Base-by-base conservation (phyloP, 805 yeast species). In the Ogataea pini region DNA sequence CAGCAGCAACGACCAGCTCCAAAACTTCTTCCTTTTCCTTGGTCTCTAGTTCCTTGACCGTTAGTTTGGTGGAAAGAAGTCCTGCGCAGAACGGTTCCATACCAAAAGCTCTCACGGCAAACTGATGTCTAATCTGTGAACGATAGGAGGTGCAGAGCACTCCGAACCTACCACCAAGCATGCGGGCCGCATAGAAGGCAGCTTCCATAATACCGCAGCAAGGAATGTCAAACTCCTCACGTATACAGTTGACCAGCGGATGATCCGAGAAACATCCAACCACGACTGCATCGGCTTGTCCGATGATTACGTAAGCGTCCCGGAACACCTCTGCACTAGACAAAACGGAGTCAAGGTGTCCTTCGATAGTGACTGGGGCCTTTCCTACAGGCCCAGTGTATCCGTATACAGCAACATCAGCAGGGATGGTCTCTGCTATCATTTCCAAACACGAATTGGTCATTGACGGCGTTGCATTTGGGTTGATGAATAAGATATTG, bases 191-290 rank as follows among this genome's bases (percentile, higher is more conserved):
- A 52, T 67, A 67, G 17, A 67, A 54, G 4, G 62, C 69, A 1
- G 71, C 70, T 36, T 67, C 71, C 55, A 67, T 61, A 17, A 67
- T 67, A 1, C 71, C 71, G 50, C 68, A 61, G 7, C 55, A 53
- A 3, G 70, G 70, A 25, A 61, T 52, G 25, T 65, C 65, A 20
- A 67, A 67, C 52, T 67, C 71, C 48, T 66, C 71, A 28, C 70
- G 56, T 1, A 67, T 53, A 46, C 69, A 65, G 49, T 67, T 64
- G 3, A 59, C 61, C 47, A 67, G 46, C 2, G 71, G 71, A 50
- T 67, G 71, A 29, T 66, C 70, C 0, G 70, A 65, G 52, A 67
- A 67, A 38, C 71, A 67, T 1, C 69, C 70, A 4, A 67, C 70
- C 5, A 67, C 47, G 3, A 62, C 59, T 1, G 69, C 69, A 51